phyloP scores from a whole-genome alignment of 2,329 filamentous ascomycete species.

The Epichloe sp. region DNA sequence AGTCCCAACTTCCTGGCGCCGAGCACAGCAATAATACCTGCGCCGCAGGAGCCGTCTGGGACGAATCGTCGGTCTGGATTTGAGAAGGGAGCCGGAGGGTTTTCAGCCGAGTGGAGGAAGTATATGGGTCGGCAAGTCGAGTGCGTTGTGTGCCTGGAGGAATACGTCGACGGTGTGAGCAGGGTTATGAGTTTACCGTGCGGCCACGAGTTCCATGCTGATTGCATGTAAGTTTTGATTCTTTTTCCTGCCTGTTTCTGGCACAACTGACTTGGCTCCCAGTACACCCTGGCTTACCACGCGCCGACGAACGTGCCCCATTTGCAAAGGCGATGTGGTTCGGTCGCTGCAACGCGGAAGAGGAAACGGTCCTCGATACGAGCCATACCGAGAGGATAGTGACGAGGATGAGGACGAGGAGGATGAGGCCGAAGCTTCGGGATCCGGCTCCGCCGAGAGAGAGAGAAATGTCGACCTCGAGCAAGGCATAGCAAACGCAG shows the following conservation, averaged over 20 bases:
- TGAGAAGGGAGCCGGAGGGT: constrained; percentile 33
- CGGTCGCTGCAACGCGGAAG: constrained; percentile 45
- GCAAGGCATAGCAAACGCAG: constrained; percentile 22
- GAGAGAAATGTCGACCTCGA: constrained; percentile 28
- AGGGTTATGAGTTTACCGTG: constrained; percentile 94
- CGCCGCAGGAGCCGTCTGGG: constrained; percentile 21
- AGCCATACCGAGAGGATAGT: constrained; percentile 40
- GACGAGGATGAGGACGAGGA: constrained; percentile 27
- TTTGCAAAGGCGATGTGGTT: constrained; percentile 96
- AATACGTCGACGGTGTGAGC: constrained; percentile 89
- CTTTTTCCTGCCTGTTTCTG: too few species aligned
- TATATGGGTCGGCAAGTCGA: constrained; percentile 62
- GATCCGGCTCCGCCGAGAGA: constrained; percentile 18
- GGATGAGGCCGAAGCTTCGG: constrained; percentile 19
- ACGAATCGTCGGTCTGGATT: constrained; percentile 23
- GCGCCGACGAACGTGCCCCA: constrained; percentile 88
- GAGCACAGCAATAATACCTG: constrained; percentile 28
- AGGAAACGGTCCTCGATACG: constrained; percentile 38
- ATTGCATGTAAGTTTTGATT: constrained; percentile 76
- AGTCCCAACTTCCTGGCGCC: constrained; percentile 31
- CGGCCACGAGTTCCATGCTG: constrained; percentile 92
- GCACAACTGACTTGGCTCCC: constrained; percentile 4
- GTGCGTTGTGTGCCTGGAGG: constrained; percentile 92
- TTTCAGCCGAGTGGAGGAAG: constrained; percentile 46
- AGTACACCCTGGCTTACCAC: constrained; percentile 97